Base-by-base conservation (phyloP, 495 filamentous ascomycete species). In the Aspergillus asperescens region DNA sequence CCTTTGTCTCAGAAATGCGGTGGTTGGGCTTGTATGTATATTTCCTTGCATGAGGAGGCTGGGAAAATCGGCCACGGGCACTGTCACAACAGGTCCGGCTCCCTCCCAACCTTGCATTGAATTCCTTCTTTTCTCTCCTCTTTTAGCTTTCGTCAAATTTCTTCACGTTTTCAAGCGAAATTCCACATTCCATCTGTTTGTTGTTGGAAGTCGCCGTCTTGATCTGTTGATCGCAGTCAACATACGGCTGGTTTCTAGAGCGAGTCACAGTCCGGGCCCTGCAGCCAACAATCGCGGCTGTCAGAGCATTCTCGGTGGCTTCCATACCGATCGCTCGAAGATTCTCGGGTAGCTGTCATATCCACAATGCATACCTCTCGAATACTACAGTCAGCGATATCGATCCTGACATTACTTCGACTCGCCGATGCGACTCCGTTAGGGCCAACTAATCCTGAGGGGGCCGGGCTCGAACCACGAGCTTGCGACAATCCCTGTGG, bases 401-500 rank as follows among this genome's bases (percentile, higher is more conserved):
- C 66, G 22, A 55, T 61, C 27, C 63, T 71, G 34, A 44, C 62
- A 32, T 48, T 72, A 32, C 55, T 68, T 34, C 51, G 55, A 57
- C 60, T 58, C 54, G 59, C 63, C 37, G 63, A 62, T 63, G 71
- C 69, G 63, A 72, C 61, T 59, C 78, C 62, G 58, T 59, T 57
- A 34, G 31, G 23, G n/a, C 28, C 23, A 19, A 28, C 4, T 13
- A 51, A 59, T 16, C n/a, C 56, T 8, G 60, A 64, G 20, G 58
- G 55, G n/a, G 50, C 29, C 18, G 31, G 16, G 1, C 60, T 72
- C 28, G 70, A 76, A 54, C 71, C 75, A 56, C 69, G 72, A 35
- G 15, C 32, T 32, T 91, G 88, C 66, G 68, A 70, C 1, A 81
- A 81, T 37, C 75, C 75, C 35, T 95, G 89, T 64, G 89, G 89